Conservation (phyloP, 768 basidiomycete genomes). For the Leccinum rimulosum region DNA sequence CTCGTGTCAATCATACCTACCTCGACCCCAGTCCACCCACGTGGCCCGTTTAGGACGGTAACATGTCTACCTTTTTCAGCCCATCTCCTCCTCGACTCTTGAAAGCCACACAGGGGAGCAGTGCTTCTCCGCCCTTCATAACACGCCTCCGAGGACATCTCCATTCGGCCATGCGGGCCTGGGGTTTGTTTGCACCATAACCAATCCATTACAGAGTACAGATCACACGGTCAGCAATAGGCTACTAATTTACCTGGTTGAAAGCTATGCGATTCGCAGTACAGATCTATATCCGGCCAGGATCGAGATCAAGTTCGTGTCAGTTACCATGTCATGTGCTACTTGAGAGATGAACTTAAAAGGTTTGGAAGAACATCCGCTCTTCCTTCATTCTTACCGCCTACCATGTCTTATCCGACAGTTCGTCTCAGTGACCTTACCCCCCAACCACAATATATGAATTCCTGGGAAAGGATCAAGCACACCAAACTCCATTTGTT, state of each 20-base stretch:
- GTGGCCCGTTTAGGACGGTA: not conserved
- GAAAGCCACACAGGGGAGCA: not conserved
- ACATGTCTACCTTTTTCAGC: constrained; percentile 1
- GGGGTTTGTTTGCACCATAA: not conserved
- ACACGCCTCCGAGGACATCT: constrained; percentile 4
- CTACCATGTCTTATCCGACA: constrained; percentile 24
- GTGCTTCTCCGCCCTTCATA: not conserved
- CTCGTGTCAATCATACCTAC: not conserved
- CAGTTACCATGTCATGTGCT: constrained; percentile 1
- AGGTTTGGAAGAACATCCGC: not conserved
- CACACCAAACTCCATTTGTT: constrained; percentile 49
- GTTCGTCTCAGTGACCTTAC: constrained; percentile 44
- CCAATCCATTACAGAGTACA: not conserved
- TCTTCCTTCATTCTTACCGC: not conserved
- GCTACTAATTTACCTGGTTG: not conserved
- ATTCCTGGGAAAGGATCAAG: constrained; percentile 49
- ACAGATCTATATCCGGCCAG: not conserved
- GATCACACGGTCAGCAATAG: not conserved
- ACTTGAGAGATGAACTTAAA: constrained; percentile 4
- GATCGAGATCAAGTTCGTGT: not conserved
- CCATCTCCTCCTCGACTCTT: not conserved
- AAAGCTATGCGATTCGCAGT: constrained; percentile 4
- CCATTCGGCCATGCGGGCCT: not conserved
- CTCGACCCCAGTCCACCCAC: not conserved
- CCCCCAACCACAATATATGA: constrained; percentile 38